Evolutionary conservation across 148 eudicot genomes (phyloP).

Genomic region (Vaccinium corymbosum): DNA sequence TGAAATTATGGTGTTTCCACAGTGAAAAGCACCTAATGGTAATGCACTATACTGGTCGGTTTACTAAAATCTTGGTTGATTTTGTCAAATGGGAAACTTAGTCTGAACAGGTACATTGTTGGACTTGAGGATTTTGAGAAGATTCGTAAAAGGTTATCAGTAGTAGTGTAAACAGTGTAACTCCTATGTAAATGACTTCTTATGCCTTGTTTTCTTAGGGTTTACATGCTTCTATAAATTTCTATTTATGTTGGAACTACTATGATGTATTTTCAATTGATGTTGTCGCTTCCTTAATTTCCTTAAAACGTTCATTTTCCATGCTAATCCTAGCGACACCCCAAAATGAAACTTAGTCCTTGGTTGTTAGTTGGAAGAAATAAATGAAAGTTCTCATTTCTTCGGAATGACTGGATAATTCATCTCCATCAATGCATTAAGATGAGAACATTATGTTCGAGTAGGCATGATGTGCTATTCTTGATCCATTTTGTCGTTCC

Average conservation of each 20-base stretch:
- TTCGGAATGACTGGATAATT: not conserved
- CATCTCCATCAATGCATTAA: not conserved
- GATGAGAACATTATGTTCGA: not conserved
- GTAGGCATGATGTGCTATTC: not conserved
- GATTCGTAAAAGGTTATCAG: not conserved
- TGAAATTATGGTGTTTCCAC: not conserved
- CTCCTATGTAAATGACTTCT: not conserved
- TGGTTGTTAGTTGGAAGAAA: not conserved
- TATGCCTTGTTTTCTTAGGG: not conserved
- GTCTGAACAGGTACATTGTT: not conserved
- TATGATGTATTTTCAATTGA: not conserved
- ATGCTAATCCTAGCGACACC: not conserved
- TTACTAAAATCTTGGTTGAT: too few species aligned
- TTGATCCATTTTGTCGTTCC: not conserved
- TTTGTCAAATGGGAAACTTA: too few species aligned
- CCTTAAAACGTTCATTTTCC: not conserved
- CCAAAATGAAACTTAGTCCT: not conserved
- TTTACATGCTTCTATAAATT: not conserved
- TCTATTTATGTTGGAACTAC: not conserved
- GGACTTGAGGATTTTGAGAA: not conserved
- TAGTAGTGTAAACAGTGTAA: not conserved
- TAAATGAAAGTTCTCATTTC: not conserved
- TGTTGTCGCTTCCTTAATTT: not conserved
- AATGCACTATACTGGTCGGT: too few species aligned
- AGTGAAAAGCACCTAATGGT: not conserved